Percentiles rank a stretch among this genome's conserved stretches.
These are phyloP conservation scores for Astragalus glycyphyllos DNA, from an alignment of 306 rosid species.

Conservation along the genomic window DNA sequence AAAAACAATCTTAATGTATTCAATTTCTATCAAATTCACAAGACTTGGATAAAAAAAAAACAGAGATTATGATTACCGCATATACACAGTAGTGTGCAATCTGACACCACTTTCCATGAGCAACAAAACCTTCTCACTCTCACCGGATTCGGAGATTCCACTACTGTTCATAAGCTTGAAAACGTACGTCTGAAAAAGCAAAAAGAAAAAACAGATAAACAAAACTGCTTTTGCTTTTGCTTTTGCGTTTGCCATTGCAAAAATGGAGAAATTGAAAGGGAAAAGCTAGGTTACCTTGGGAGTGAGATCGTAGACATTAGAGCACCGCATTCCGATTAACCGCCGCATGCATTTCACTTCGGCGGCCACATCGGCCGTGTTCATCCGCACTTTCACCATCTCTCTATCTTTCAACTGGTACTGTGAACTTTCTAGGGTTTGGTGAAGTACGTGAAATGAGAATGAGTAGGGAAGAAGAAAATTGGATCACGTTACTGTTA, in stretches of 20 bases:
- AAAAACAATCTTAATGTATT: neutral
- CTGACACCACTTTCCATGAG: conserved; percentile 95
- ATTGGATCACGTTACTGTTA: neutral
- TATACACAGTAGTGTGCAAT: conserved; percentile 85
- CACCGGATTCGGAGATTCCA: conserved; percentile 92
- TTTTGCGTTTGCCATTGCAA: neutral
- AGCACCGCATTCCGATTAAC: conserved; percentile 96
- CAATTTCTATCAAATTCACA: neutral
- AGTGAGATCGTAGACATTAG: conserved; percentile 93
- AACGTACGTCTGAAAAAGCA: conserved; percentile 73
- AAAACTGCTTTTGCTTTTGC: neutral
- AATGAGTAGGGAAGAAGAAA: conserved; percentile 7
- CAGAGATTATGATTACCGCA: conserved; percentile 58
- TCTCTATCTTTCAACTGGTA: neutral
- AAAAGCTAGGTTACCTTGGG: conserved; percentile 64
- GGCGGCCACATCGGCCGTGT: conserved; percentile 99
- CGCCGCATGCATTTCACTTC: conserved; percentile 88
- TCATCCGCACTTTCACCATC: conserved; percentile 99
- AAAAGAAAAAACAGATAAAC: neutral
- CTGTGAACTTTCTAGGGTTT: conserved; percentile 37
- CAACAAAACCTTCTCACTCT: conserved; percentile 90
- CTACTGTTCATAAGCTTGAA: conserved; percentile 95
- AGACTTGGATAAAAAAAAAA: neutral
- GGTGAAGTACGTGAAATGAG: neutral
- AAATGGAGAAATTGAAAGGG: conserved; percentile 8